A percentile compares a stretch with the other conserved stretches of the same genome.
phyloP scores from a whole-genome alignment of 345 rosid genomes.

The Salix dunnii region DNA sequence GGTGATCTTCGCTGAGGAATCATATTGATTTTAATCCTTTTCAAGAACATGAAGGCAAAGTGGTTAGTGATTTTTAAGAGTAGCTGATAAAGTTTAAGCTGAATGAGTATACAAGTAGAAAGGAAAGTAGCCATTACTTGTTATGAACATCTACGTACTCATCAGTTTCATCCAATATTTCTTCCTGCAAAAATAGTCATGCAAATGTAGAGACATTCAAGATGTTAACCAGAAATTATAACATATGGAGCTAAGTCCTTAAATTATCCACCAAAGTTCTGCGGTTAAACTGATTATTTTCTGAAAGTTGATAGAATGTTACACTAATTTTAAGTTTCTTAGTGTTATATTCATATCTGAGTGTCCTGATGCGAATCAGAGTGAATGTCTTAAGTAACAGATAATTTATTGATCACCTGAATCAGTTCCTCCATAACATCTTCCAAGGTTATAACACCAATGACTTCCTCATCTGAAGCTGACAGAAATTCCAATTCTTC shows the following conservation, averaged over 20 bases:
- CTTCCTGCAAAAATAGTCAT: conserved; percentile 48
- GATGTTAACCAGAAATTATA: no score
- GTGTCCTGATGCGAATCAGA: no score
- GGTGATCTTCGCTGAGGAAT: conserved; percentile 33
- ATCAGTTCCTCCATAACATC: conserved; percentile 89
- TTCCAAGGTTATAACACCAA: conserved; percentile 82
- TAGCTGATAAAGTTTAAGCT: neutral
- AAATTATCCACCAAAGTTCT: no score
- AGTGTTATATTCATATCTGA: no score
- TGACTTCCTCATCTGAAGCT: conserved; percentile 46
- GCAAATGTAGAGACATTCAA: neutral
- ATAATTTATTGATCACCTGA: conserved; percentile 35
- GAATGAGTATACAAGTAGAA: neutral
- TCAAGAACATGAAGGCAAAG: neutral
- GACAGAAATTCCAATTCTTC: conserved; percentile 34
- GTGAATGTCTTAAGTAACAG: neutral
- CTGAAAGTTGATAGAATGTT: no score
- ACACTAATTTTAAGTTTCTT: no score
- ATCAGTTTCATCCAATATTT: conserved; percentile 77
- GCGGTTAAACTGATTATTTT: no score
- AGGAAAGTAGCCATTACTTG: conserved; percentile 30
- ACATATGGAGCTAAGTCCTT: no score
- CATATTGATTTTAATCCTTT: conserved; percentile 61
- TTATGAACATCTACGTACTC: conserved; percentile 52
- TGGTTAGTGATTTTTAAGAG: neutral